A percentile compares a stretch with the other conserved stretches of the same genome.
Conservation (phyloP, 2,329 filamentous ascomycete species). For the Aureobasidium sp. region DNA sequence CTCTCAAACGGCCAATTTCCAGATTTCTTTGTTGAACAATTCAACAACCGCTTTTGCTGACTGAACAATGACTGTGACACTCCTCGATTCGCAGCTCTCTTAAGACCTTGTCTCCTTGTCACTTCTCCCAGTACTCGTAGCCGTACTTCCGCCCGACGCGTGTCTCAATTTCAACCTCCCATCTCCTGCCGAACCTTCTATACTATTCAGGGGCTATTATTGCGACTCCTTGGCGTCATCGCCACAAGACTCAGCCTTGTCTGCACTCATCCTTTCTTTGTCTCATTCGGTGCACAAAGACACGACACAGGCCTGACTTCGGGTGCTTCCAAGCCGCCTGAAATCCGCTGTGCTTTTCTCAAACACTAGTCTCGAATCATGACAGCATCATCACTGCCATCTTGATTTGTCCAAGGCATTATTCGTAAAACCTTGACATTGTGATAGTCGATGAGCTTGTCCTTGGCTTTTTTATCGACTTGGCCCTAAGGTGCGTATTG, state of each 20-base stretch:
- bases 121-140: background rate
- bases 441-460: background rate
- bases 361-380: background rate
- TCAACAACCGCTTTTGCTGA: background rate
- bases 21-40: conserved; percentile 6
- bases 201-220: background rate
- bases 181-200: background rate
- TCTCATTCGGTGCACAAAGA: background rate
- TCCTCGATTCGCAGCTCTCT: background rate
- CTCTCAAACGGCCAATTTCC: conserved; percentile 3
- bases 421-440: background rate
- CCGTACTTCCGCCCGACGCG: conserved; percentile 1
- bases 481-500: background rate
- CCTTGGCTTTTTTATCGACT: background rate
- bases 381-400: background rate
- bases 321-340: background rate
- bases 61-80: background rate
- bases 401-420: background rate
- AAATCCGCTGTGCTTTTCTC: background rate
- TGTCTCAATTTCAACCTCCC: background rate
- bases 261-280: background rate
- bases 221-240: background rate
- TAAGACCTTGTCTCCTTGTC: background rate
- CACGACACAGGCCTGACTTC: background rate
- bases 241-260: conserved; percentile 7